These are phyloP conservation scores for Paracamarosporium sp. DNA, from an alignment of 2,329 filamentous ascomycete species.

Conservation along the genomic window DNA sequence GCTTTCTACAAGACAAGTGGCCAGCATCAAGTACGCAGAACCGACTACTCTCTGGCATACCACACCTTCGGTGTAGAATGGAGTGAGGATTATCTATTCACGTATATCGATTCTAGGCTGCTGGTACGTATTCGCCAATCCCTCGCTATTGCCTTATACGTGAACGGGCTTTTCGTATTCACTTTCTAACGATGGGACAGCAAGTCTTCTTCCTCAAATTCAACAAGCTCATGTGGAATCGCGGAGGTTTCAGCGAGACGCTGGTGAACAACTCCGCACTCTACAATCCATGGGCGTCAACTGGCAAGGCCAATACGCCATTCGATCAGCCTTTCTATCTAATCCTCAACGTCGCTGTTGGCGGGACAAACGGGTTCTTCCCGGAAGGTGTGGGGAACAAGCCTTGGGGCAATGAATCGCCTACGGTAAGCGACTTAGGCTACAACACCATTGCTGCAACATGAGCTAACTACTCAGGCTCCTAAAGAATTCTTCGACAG, in stretches of 20 bases:
- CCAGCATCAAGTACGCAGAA: constrained; percentile 61
- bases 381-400: constrained; percentile 66
- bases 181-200: constrained; percentile 39
- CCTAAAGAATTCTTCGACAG: constrained; percentile 30
- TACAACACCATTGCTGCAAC: background rate
- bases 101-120: constrained; percentile 78
- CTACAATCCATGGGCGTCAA: constrained; percentile 67
- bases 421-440: constrained; percentile 10
- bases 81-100: constrained; percentile 85
- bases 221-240: constrained; percentile 66
- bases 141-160: background rate
- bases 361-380: constrained; percentile 82
- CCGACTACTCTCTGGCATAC: constrained; percentile 70
- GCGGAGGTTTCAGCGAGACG: constrained; percentile 69
- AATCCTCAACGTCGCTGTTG: constrained; percentile 76
- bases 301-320: constrained; percentile 67
- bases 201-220: constrained; percentile 81
- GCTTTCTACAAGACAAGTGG: constrained; percentile 29
- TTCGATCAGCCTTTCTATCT: constrained; percentile 78
- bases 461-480: background rate
- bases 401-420: constrained; percentile 64
- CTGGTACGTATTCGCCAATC: constrained; percentile 33
- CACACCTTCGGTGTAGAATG: constrained; percentile 75
- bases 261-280: constrained; percentile 69
- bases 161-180: background rate